Evolutionary conservation across 202 grass and related monocot species (phyloP).

Genomic region (Dendrocalamus latiflorus): DNA sequence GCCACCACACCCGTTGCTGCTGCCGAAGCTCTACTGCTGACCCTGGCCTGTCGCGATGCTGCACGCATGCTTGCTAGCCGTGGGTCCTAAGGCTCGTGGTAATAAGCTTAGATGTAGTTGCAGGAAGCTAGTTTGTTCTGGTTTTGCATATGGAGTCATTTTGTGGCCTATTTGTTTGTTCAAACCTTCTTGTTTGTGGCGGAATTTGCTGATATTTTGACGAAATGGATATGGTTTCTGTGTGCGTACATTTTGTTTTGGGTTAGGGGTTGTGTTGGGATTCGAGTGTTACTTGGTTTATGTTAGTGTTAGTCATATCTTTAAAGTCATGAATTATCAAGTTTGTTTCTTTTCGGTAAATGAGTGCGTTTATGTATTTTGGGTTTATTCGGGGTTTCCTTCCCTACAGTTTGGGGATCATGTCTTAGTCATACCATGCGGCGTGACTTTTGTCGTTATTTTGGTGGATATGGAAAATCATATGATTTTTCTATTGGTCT

Average conservation of each 20-base stretch:
- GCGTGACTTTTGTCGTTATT: neutral
- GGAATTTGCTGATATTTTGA: neutral
- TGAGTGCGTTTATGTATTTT: neutral
- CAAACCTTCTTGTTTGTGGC: neutral
- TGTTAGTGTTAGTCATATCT: neutral
- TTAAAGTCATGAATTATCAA: neutral
- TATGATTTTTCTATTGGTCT: neutral
- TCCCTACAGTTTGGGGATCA: neutral
- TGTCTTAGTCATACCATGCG: neutral
- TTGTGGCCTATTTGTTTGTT: neutral
- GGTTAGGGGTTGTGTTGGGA: neutral
- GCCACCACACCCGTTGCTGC: neutral
- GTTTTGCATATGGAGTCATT: neutral
- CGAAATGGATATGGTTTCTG: neutral
- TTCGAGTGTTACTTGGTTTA: neutral
- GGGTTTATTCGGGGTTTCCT: neutral
- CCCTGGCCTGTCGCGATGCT: neutral
- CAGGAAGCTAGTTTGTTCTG: neutral
- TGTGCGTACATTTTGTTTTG: neutral
- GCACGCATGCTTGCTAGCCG: neutral
- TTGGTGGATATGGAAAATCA: neutral
- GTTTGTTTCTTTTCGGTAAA: neutral
- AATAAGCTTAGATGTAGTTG: neutral
- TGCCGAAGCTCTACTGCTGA: neutral
- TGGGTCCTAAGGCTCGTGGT: neutral